phyloP scores from a whole-genome alignment of 1,139 yeast genomes.

The Debaryomycetaceae sp. region DNA sequence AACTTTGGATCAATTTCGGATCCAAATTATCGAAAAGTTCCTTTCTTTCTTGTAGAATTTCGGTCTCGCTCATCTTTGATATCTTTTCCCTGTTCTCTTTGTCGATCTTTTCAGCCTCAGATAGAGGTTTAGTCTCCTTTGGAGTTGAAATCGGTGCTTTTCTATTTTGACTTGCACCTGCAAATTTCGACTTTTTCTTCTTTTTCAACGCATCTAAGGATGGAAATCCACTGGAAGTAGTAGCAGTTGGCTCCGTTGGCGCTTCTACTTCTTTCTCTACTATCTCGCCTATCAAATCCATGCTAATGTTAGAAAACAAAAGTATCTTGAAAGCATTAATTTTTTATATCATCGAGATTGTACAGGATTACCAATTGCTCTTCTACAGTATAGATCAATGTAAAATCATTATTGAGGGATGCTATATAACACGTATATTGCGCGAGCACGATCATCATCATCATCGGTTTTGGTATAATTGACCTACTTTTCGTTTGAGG shows the following conservation, averaged over 20 bases:
- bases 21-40: conserved; percentile 67
- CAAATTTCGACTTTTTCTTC: conserved; percentile 24
- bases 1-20: conserved; percentile 61
- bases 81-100: conserved; percentile 67
- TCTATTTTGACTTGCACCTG: conserved; percentile 6
- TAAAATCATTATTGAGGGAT: not conserved
- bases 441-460: no score
- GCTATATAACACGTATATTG: no score
- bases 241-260: conserved; percentile 30
- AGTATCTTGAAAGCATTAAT: not conserved
- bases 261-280: conserved; percentile 58
- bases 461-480: no score
- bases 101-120: conserved; percentile 74
- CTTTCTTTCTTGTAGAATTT: conserved; percentile 60
- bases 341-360: not conserved
- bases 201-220: conserved; percentile 23
- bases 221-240: conserved; percentile 42
- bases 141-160: conserved; percentile 6
- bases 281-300: conserved; percentile 76
- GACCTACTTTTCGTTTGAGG: not conserved
- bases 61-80: conserved; percentile 61
- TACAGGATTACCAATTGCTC: not conserved
- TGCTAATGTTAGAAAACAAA: conserved; percentile 14
- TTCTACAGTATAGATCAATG: not conserved
- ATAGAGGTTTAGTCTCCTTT: conserved; percentile 11